Percentiles rank a stretch among this genome's conserved stretches.
Conservation (phyloP, 345 rosid species). For the Lumnitzera racemosa region DNA sequence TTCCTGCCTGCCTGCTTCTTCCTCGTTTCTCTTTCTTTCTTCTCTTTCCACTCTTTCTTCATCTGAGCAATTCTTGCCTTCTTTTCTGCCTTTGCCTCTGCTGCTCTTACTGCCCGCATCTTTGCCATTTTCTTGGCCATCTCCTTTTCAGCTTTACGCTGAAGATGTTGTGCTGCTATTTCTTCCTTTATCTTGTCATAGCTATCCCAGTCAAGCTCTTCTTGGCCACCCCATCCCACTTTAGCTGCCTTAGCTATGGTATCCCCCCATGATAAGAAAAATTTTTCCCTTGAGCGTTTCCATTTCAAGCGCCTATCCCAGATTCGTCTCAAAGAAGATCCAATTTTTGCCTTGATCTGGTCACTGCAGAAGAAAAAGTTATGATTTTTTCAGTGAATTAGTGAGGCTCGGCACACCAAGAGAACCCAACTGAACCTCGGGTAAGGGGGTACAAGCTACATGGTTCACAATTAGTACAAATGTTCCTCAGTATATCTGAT, state of each 20-base stretch:
- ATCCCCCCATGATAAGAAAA: slow-evolving; percentile 41
- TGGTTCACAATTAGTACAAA: too few species aligned
- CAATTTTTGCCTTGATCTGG: slow-evolving; percentile 57
- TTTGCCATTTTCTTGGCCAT: slow-evolving; percentile 37
- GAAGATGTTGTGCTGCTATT: slow-evolving; percentile 35
- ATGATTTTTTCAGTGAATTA: background rate
- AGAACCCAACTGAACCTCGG: background rate
- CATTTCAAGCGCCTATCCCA: slow-evolving; percentile 59
- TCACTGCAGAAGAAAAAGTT: slow-evolving; percentile 41
- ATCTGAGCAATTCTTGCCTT: slow-evolving; percentile 40
- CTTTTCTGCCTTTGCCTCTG: slow-evolving; percentile 43
- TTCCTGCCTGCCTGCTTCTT: slow-evolving; percentile 23
- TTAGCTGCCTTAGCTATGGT: slow-evolving; percentile 62
- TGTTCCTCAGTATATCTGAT: too few species aligned
- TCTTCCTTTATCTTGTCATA: slow-evolving; percentile 46
- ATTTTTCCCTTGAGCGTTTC: slow-evolving; percentile 36
- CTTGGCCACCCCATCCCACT: slow-evolving; percentile 51
- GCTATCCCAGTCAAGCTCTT: slow-evolving; percentile 68
- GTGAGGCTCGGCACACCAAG: background rate
- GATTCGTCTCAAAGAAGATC: slow-evolving; percentile 37
- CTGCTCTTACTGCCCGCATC: slow-evolving; percentile 37
- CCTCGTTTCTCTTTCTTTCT: slow-evolving; percentile 23
- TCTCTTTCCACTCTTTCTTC: slow-evolving; percentile 38
- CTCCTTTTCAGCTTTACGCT: slow-evolving; percentile 33
- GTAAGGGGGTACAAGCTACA: background rate